A percentile compares a stretch with the other conserved stretches of the same genome.
Evolutionary conservation across 441 rosid genomes (phyloP).

Genomic region (Adansonia gregorii): DNA sequence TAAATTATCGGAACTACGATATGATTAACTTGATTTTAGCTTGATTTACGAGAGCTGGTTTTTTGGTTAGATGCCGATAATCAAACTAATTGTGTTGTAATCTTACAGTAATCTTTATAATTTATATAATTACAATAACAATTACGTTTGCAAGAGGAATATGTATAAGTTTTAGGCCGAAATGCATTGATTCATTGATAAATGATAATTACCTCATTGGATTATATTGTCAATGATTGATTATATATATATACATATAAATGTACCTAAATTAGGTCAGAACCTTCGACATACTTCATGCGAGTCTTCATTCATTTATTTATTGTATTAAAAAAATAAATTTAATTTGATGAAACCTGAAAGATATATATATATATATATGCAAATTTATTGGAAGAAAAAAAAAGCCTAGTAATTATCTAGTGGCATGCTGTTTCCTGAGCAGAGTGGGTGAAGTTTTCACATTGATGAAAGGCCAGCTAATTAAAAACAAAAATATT

Average conservation of each 20-base stretch:
- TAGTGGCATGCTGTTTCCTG: conserved; percentile 3
- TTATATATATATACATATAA: background rate
- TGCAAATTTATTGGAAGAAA: background rate
- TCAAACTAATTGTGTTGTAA: background rate
- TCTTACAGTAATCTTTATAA: background rate
- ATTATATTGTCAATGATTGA: background rate
- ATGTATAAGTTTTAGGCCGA: background rate
- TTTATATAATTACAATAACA: background rate
- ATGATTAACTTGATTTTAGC: background rate
- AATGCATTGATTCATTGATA: background rate
- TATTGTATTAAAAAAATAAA: background rate
- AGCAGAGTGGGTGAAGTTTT: conserved; percentile 12
- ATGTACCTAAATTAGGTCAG: background rate
- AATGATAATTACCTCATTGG: background rate
- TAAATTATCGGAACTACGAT: background rate
- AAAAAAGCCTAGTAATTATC: background rate
- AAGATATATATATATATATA: background rate
- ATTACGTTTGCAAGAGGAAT: background rate
- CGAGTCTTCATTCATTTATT: conserved; percentile 6
- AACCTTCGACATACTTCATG: background rate
- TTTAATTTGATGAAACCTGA: background rate
- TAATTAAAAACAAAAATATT: background rate
- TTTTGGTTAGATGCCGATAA: background rate
- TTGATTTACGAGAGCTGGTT: background rate
- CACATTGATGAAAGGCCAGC: conserved; percentile 13